phyloP scores from a whole-genome alignment of 257 asterid genomes.

The Coffea canephora region DNA sequence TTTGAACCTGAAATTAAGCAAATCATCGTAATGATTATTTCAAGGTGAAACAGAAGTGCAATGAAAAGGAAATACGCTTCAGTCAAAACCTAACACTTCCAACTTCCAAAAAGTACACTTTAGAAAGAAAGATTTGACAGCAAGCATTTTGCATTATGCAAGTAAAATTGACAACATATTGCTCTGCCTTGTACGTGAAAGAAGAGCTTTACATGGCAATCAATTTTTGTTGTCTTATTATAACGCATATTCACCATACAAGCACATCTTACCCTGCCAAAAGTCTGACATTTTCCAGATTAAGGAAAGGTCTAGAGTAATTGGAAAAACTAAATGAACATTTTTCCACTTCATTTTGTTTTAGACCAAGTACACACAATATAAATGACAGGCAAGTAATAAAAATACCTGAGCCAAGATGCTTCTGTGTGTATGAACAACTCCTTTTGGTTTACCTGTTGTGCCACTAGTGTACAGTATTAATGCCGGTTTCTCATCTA shows the following conservation, averaged over 20 bases:
- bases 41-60: not conserved
- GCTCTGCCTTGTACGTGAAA: not conserved
- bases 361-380: not conserved
- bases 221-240: not conserved
- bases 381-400: not conserved
- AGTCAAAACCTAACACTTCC: not conserved
- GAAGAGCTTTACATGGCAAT: not conserved
- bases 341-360: not conserved
- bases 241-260: not conserved
- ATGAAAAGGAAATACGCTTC: not conserved
- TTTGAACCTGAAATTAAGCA: conserved; percentile 60
- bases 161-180: not conserved
- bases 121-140: not conserved
- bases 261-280: not conserved
- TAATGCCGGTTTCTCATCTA: conserved; percentile 83
- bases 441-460: conserved; percentile 99
- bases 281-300: not conserved
- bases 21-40: not conserved
- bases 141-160: not conserved
- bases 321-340: not conserved
- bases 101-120: not conserved
- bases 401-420: conserved; percentile 78
- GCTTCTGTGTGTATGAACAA: conserved; percentile 89
- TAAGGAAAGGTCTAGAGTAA: not conserved
- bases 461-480: conserved; percentile 96